Base-by-base conservation (phyloP, 2,329 filamentous ascomycete species). In the Penicillium sp. region DNA sequence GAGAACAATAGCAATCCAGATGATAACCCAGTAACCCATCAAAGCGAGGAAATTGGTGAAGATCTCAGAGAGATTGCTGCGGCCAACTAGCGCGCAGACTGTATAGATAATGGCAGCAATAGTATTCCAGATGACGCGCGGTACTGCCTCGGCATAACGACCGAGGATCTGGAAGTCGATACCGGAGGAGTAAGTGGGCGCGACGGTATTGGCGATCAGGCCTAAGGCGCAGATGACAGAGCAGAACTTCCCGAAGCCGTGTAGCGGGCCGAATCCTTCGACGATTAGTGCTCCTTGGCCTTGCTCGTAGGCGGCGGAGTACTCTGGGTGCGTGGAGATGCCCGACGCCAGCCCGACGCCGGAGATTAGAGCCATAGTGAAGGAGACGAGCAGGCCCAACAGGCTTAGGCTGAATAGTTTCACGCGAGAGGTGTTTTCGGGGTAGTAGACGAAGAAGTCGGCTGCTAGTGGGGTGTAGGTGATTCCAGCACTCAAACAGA, bases 21-120 rank as follows among this genome's bases (percentile, higher is more conserved):
- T 83, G 14, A 80, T 80, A 16, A 87, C 79, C 85, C 85, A 89
- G 70, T 88, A 89, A 1, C 86, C 87, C 83, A 89, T 88, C 22
- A 89, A 73, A 0, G 85, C 84, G 5, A 89, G 77, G 68, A 89
- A 88, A 67, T 88, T 88, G 11, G 83, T 84, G 67, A 89, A 88
- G 55, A 89, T 87, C 26, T 78, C 78, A 0, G 84, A 81, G 2
- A 89, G 77, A 61, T 85, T 72, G 25, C 80, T 77, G 14, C 85
- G 80, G 0, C 87, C 86, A 0, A 80, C 86, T 16, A 88, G 76
- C 0, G 85, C 86, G 62, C 85, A 87, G 28, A 87, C 80, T 9
- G 84, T 83, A 66, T 84, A 86, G 42, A 88, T 82, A 37, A 88
- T 70, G 0, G 84, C 80, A 3, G 83, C 79, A 4, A 87, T 65